Percentiles rank a stretch among this genome's conserved stretches.
Evolutionary conservation across 768 basidiomycete genomes (phyloP).

Genomic region (Russula compacta): DNA sequence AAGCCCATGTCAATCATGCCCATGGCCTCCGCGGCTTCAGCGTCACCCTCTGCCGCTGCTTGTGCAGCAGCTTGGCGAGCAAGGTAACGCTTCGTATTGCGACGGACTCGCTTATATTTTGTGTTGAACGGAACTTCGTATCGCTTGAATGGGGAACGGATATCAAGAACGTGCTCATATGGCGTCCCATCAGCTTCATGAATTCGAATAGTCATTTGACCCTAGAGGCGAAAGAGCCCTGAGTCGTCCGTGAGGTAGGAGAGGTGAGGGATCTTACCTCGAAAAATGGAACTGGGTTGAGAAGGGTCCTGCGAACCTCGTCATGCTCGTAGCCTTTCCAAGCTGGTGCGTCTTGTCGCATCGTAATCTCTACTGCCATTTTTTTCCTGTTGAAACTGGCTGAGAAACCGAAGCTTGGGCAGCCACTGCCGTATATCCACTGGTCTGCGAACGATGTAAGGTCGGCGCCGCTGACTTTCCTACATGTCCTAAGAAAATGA

Average conservation of each 20-base stretch:
- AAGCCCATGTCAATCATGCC: conserved; percentile 93
- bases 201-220: conserved; percentile 97
- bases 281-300: conserved; percentile 82
- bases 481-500: conserved; percentile 81
- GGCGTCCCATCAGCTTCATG: conserved; percentile 99
- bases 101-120: conserved; percentile 92
- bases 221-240: conserved; percentile 34
- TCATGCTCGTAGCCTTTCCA: conserved; percentile 54
- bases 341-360: conserved; percentile 84
- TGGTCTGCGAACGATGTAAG: conserved; percentile 91
- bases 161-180: conserved; percentile 95
- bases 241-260: not conserved
- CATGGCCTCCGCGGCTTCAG: conserved; percentile 87
- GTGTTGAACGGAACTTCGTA: conserved; percentile 98
- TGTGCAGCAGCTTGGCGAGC: conserved; percentile 89
- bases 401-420: conserved; percentile 81
- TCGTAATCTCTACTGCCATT: conserved; percentile 94
- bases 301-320: conserved; percentile 52
- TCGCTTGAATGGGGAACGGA: conserved; percentile 78
- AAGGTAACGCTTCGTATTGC: conserved; percentile 93
- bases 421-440: conserved; percentile 98
- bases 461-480: conserved; percentile 91
- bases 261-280: conserved; percentile 45
- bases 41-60: conserved; percentile 86
- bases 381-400: conserved; percentile 95